Evolutionary conservation across 345 rosid genomes (phyloP), one percentile per base, ranked within the genome.

Genomic region (Salix purpurea): DNA sequence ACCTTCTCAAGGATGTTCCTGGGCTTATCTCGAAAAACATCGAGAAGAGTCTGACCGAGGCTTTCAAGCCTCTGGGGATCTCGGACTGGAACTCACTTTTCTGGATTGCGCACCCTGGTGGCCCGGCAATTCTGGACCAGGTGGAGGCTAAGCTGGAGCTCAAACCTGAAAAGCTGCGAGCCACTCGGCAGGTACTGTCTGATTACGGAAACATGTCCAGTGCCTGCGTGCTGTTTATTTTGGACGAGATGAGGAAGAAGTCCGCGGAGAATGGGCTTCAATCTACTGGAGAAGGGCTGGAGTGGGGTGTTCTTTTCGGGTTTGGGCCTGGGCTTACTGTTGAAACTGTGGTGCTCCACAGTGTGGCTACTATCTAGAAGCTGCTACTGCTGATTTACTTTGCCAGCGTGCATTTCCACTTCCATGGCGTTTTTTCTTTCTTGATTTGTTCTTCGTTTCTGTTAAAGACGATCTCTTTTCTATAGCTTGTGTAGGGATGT

Each of bases 271-370:
- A 90, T 52, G 91, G 91, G 70, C 86, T 85, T 26, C 60, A 77
- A 67, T 86, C 90, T 3, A 92, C 97, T 4, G 96, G 97, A 2
- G 96, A 92, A 79, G 97, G 96, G 34, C 78, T 90, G 28, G 94
- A 92, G 9, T 92, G 97, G 97, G 97, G 97, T 7, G 94, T 91
- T 28, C 86, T 89, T 24, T 88, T 92, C 68, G 96, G 97, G 7
- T 90, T 92, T 80, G 94, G 97, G 56, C 97, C 97, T 42, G 96
- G 97, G 1, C 90, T 92, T n/a, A 88, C 91, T 15, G 92, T 91
- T 9, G 96, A 92, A 86, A 92, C 97, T 0, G 88, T 92, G 7
- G 97, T 90, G 64, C 66, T 92, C 66, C 97, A 85, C 77, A 90
- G 96, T 48, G 77, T 89, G 37, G 26, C 26, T 4, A 14, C 14